Conservation (phyloP, 23 red algal species). For the Gracilaria domingensis region DNA sequence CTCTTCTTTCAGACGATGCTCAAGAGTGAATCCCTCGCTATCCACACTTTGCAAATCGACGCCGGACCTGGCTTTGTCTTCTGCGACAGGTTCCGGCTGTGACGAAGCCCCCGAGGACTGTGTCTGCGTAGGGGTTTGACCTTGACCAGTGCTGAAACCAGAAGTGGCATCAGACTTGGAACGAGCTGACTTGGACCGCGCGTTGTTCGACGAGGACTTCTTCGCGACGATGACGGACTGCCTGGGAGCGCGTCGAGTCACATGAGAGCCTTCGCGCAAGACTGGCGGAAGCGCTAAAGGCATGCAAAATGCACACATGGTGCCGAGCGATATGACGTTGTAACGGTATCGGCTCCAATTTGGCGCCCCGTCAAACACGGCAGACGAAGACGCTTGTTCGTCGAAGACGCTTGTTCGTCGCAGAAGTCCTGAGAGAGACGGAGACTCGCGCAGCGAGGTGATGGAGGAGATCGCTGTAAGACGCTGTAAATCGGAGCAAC, state of each 20-base stretch:
- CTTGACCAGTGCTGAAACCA: background rate
- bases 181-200: background rate
- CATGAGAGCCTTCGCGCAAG: background rate
- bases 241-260: background rate
- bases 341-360: background rate
- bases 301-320: background rate
- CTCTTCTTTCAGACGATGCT: constrained; percentile 69
- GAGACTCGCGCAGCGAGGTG: background rate
- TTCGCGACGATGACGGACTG: background rate
- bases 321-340: background rate
- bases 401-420: too few relatives aligned
- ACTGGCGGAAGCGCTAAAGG: background rate
- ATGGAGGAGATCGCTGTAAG: background rate
- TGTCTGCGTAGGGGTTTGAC: background rate
- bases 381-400: too few relatives aligned
- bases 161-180: background rate
- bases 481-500: background rate
- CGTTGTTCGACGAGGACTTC: background rate
- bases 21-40: constrained; percentile 46
- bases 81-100: background rate
- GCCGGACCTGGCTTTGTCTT: background rate
- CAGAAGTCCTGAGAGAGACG: too few relatives aligned
- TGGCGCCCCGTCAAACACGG: background rate
- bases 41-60: constrained; percentile 10
- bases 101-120: background rate